A percentile compares a stretch with the other conserved stretches of the same genome.
These are phyloP conservation scores for Proliferodiscus dingleyae DNA, from an alignment of 2,329 filamentous ascomycete genomes.

Conservation along the genomic window DNA sequence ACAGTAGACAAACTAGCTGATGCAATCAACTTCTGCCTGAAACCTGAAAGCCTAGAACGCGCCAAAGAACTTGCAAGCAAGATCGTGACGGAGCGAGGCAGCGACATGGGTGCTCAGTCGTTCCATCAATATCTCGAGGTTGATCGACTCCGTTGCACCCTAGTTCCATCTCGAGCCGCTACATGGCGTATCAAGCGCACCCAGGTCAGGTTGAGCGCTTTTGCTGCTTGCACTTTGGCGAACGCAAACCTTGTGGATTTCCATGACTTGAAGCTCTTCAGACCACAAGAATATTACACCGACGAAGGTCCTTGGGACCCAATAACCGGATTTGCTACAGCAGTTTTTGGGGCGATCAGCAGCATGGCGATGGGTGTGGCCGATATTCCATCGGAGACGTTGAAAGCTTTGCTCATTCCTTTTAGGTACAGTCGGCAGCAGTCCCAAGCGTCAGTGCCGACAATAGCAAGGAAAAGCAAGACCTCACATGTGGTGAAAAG, in stretches of 20 bases:
- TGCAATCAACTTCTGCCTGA: constrained; percentile 54
- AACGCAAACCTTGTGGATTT: constrained; percentile 59
- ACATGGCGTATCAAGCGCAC: constrained; percentile 57
- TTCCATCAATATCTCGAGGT: constrained; percentile 65
- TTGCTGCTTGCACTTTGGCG: constrained; percentile 64
- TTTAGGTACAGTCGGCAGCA: constrained; percentile 6
- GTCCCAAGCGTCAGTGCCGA: constrained; percentile 10
- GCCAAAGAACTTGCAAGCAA: constrained; percentile 44
- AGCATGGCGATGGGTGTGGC: constrained; percentile 75
- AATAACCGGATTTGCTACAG: constrained; percentile 66
- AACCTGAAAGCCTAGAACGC: constrained; percentile 55
- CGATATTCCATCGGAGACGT: constrained; percentile 56
- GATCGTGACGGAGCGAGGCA: constrained; percentile 60
- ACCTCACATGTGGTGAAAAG: constrained; percentile 8
- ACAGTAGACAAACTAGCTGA: constrained; percentile 62
- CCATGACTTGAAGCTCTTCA: constrained; percentile 62
- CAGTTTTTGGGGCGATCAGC: constrained; percentile 69
- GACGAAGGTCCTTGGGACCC: constrained; percentile 73
- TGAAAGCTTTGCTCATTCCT: constrained; percentile 32
- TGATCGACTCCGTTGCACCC: constrained; percentile 58
- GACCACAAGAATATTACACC: constrained; percentile 63
- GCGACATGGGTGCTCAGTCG: constrained; percentile 43
- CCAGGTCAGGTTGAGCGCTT: constrained; percentile 55
- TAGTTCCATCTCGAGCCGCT: constrained; percentile 61
- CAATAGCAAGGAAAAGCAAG: constrained; percentile 10